Conservation (phyloP, 805 yeast genomes). For the Schwanniomyces vanrijiae region DNA sequence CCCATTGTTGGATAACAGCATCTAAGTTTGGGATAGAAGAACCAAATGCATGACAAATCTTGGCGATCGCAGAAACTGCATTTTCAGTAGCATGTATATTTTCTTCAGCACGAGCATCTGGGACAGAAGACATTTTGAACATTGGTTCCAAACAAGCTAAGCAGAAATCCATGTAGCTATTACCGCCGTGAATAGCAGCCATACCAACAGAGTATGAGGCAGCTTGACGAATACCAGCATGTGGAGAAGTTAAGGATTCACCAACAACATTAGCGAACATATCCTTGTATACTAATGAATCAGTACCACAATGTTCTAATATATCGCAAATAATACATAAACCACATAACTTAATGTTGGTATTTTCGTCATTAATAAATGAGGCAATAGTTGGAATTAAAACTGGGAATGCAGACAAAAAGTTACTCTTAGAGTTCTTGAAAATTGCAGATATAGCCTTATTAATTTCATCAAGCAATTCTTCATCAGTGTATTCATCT, state of each 20-base stretch:
- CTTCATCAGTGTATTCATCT: conserved; percentile 86
- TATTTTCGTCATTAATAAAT: conserved; percentile 63
- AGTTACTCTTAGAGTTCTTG: conserved; percentile 56
- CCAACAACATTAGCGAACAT: conserved; percentile 62
- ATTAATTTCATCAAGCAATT: conserved; percentile 80
- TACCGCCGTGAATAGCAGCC: conserved; percentile 81
- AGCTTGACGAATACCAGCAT: conserved; percentile 79
- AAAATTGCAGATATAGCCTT: conserved; percentile 71
- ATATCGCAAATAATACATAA: conserved; percentile 78
- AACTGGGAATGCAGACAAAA: conserved; percentile 63
- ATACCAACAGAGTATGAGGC: conserved; percentile 84
- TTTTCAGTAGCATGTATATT: conserved; percentile 86
- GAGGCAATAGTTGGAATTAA: conserved; percentile 63
- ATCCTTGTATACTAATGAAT: conserved; percentile 62
- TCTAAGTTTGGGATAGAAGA: conserved; percentile 59
- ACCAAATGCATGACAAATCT: conserved; percentile 69
- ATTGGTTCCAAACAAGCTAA: conserved; percentile 73
- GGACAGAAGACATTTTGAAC: conserved; percentile 67
- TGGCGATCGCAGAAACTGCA: conserved; percentile 79
- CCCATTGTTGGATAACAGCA: conserved; percentile 71
- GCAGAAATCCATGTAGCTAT: conserved; percentile 56
- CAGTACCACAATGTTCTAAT: conserved; percentile 75
- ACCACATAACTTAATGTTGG: conserved; percentile 73
- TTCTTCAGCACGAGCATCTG: conserved; percentile 85
- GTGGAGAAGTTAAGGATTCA: conserved; percentile 64